Base-by-base conservation (phyloP, 257 asterid species). In the Solanum peruvianum region DNA sequence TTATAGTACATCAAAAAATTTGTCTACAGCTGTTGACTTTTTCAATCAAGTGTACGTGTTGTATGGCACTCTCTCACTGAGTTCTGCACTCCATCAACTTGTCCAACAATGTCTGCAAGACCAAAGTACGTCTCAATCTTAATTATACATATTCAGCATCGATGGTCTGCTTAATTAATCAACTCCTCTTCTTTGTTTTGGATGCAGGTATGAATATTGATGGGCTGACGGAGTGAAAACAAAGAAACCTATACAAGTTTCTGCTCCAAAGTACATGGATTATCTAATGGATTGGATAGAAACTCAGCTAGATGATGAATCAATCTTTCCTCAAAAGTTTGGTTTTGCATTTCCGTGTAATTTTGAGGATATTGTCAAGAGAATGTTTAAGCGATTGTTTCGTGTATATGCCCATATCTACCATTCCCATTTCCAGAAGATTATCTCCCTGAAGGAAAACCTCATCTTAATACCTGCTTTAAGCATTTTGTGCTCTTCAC, bases 281-380 rank as follows among this genome's bases (percentile, higher is more conserved):
- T 95, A 96, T 88, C 90, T 95, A 88, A 95, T 95, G 98, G 96
- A 94, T 91, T 95, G 98, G 98, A 94, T 94, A 66, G 98, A 96
- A 82, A 86, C 94, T 64, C 98, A 95, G 92, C 88, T 96, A 88
- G 99, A 96, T 29, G 96, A 95, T 62, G 97, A 96, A 89, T 92
- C 98, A 84, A 86, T 95, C 66, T 96, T 96, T 89, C 99, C 99
- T 83, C 98, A 95, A 85, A 95, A 85, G 88, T 92, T 96, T 45
- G 99, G 99, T 96, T 90, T 94, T 31, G 97, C 96, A 58, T 94
- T 95, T 89, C 97, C 97, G 18, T 70, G 93, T 41, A 95, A 95
- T 88, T 95, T 95, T 87, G 90, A 92, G 90, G 96, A 94, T 8
- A 94, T 95, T 6, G 95, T 93, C 86, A 95, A 94, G 89, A 95